Evolutionary conservation across 139 green algal genomes (phyloP).

Genomic region (Klebsormidium nitens): DNA sequence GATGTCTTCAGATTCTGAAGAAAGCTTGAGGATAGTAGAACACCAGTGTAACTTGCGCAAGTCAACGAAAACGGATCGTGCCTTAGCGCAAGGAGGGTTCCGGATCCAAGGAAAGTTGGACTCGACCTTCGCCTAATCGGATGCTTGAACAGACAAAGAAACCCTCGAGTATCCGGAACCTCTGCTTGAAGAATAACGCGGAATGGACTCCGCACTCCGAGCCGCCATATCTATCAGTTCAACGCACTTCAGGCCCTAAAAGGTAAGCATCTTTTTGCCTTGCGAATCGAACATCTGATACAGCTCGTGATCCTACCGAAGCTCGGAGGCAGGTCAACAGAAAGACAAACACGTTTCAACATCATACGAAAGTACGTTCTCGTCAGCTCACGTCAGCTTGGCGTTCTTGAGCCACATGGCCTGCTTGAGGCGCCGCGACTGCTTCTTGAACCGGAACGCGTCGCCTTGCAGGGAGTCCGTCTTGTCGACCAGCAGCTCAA

Average conservation of each 20-base stretch:
- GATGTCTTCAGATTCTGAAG: no score
- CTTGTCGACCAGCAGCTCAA: conserved; percentile 93
- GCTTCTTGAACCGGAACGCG: conserved; percentile 73
- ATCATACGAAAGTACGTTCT: neutral
- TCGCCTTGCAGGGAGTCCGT: conserved; percentile 68
- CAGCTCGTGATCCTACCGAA: no score
- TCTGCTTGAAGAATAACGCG: no score
- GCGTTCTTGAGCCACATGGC: conserved; percentile 74
- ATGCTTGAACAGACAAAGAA: no score
- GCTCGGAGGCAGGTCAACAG: neutral
- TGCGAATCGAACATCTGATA: no score
- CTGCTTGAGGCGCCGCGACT: conserved; percentile 54
- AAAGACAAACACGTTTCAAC: neutral
- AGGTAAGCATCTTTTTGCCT: no score
- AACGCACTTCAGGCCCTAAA: no score
- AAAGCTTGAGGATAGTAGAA: no score
- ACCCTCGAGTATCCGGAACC: no score
- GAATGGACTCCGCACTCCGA: no score
- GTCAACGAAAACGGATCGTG: neutral
- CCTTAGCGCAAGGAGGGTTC: neutral
- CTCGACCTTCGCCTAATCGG: neutral
- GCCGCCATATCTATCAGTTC: no score
- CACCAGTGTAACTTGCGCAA: no score
- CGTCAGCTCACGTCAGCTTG: conserved; percentile 43
- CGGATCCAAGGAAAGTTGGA: neutral